Evolutionary conservation across 140 eudicot species (phyloP), one percentile per base, ranked within the genome.

Genomic region (Ambrosia hybrid): DNA sequence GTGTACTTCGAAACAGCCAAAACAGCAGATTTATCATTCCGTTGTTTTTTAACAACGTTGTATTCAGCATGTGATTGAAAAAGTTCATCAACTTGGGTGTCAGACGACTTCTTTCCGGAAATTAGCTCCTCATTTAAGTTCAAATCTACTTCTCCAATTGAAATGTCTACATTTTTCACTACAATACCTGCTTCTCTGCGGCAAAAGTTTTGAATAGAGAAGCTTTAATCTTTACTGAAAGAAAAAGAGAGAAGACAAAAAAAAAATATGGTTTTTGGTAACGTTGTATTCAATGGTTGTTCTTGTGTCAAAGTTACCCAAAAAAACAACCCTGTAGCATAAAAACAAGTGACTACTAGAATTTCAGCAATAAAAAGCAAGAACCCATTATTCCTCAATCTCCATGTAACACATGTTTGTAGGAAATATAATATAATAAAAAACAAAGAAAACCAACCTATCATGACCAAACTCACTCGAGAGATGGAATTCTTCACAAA

Each of bases 121-220:
- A 90, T 76, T 72, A 93, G 61, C 71, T 86, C 90, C 85, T 90
- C 99, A 53, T 83, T 77, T 70, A 94, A 58, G 83, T 84, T 88
- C 65, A 94, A 46, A 17, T 78, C 65, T 21, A 94, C 85, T 70
- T 88, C 91, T 59, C 99, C 99, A 73, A 76, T 74, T 46, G 81
- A 73, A 60, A 94, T 72, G 67, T 90, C 97, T 78, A 94, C 75
- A 68, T 90, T 76, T 76, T 84, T 88, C 69, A 94, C 77, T 59
- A 88, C 85, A 37, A 90, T 76, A 58, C 99, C 99, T 70, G 88
- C 86, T 76, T 90, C 99, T 84, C 99, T 93, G 91, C 78, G 76
- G 62, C 62, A 77, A 80, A 49, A 45, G 51, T 37, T 61, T 51
- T 8, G 36, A 72, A 56, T 71, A 51, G 37, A 78, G 26, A 71